phyloP scores from a whole-genome alignment of 2,329 filamentous ascomycete genomes.

The Aspergillus ibericus region DNA sequence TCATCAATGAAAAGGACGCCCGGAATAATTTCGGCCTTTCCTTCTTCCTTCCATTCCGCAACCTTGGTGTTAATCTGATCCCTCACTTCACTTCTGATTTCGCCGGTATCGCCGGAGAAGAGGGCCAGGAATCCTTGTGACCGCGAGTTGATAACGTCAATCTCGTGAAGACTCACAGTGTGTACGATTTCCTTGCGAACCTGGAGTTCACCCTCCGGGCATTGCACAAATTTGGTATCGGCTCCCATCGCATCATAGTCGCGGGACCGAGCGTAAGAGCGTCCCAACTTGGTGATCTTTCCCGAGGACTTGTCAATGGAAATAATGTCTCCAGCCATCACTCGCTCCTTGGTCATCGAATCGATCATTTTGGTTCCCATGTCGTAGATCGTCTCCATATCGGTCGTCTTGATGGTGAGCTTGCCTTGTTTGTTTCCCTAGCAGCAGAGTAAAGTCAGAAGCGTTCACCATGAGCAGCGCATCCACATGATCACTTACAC shows the following conservation, averaged over 20 bases:
- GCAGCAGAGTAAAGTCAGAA: not conserved
- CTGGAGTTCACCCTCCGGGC: slow-evolving; percentile 94
- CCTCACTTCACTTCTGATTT: slow-evolving; percentile 94
- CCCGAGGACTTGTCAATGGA: slow-evolving; percentile 98
- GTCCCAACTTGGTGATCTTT: slow-evolving; percentile 94
- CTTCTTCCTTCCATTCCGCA: slow-evolving; percentile 98
- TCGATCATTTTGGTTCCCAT: slow-evolving; percentile 99
- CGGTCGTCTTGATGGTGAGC: slow-evolving; percentile 97
- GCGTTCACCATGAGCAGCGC: not conserved
- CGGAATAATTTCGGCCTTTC: slow-evolving; percentile 96
- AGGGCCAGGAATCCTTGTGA: slow-evolving; percentile 98
- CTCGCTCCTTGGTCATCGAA: slow-evolving; percentile 98
- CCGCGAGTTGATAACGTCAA: slow-evolving; percentile 97
- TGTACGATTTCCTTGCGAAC: slow-evolving; percentile 96
- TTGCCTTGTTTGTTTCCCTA: slow-evolving; percentile 95
- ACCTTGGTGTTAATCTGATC: slow-evolving; percentile 99
- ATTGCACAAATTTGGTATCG: slow-evolving; percentile 97
- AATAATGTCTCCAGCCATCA: slow-evolving; percentile 98
- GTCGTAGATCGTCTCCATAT: slow-evolving; percentile 99
- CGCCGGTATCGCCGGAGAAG: slow-evolving; percentile 96
- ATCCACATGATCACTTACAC: slow-evolving; percentile 48
- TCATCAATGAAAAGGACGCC: slow-evolving; percentile 98
- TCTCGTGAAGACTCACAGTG: slow-evolving; percentile 95
- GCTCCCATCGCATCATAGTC: slow-evolving; percentile 99
- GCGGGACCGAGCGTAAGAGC: slow-evolving; percentile 89